Percentiles rank a stretch among this genome's conserved stretches.
phyloP scores from a whole-genome alignment of 768 basidiomycete genomes.

The Lepiota venenata region DNA sequence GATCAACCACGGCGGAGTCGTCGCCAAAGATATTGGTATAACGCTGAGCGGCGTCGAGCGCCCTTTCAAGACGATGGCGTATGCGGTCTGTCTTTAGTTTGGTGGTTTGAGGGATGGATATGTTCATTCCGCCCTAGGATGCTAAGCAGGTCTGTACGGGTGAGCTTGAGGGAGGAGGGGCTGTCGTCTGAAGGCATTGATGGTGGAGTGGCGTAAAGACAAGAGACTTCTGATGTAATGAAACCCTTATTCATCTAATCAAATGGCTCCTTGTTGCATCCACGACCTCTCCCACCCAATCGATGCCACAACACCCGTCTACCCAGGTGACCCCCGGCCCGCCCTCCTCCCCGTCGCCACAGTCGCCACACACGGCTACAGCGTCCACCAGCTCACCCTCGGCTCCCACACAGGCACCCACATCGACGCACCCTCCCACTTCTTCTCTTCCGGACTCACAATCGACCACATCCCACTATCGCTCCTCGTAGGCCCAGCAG shows the following conservation, averaged over 20 bases:
- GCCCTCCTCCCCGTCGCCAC: constrained; percentile 32
- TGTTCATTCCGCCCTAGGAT: constrained; percentile 24
- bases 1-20: constrained; percentile 7
- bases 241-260: constrained; percentile 3
- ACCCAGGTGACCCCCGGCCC: constrained; percentile 55
- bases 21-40: constrained; percentile 16
- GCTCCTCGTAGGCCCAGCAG: constrained; percentile 50
- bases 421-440: constrained; percentile 77
- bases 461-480: constrained; percentile 55
- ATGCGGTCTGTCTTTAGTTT: constrained; percentile 26
- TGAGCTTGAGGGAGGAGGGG: constrained; percentile 14
- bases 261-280: constrained; percentile 14
- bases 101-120: constrained; percentile 22
- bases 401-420: constrained; percentile 79
- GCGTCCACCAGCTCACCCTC: constrained; percentile 48
- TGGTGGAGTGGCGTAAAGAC: constrained; percentile 26
- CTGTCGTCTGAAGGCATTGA: constrained; percentile 9
- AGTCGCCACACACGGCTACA: constrained; percentile 44
- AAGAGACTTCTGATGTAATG: constrained; percentile 11
- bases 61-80: constrained; percentile 17
- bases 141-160: constrained; percentile 22
- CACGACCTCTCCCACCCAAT: constrained; percentile 57
- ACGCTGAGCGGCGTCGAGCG: constrained; percentile 25
- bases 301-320: constrained; percentile 40
- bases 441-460: constrained; percentile 51